phyloP scores from a whole-genome alignment of 1,284 basidiomycete genomes.

The Retiboletus flavoniger region DNA sequence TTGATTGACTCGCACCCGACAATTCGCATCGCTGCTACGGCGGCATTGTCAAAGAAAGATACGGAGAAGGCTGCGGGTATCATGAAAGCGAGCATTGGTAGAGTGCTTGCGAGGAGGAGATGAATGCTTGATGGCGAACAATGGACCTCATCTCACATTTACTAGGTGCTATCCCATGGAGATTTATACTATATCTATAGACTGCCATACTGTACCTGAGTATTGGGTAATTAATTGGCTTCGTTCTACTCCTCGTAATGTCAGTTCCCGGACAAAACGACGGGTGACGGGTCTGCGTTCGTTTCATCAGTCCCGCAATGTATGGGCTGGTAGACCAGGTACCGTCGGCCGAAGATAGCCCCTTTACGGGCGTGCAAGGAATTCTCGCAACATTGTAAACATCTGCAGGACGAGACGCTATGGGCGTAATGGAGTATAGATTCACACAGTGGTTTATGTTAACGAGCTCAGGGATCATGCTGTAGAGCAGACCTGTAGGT shows the following conservation, averaged over 20 bases:
- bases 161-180: neutral
- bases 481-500: neutral
- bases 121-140: slow-evolving; percentile 17
- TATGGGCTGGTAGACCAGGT: too few relatives aligned
- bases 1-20: slow-evolving; percentile 80
- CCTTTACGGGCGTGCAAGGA: too few relatives aligned
- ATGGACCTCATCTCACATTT: neutral
- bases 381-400: too few relatives aligned
- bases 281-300: neutral
- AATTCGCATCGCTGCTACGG: slow-evolving; percentile 79
- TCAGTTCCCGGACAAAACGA: neutral
- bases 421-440: too few relatives aligned
- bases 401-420: too few relatives aligned
- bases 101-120: slow-evolving; percentile 58
- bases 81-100: slow-evolving; percentile 73
- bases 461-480: too few relatives aligned
- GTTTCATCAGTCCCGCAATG: neutral
- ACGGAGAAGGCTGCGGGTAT: slow-evolving; percentile 83
- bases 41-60: slow-evolving; percentile 84
- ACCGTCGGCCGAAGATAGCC: too few relatives aligned
- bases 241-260: neutral
- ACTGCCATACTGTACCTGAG: slow-evolving; percentile 14
- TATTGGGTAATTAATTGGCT: slow-evolving; percentile 5
- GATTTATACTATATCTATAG: slow-evolving; percentile 27
- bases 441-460: too few relatives aligned